Conservation (phyloP, 495 filamentous ascomycete genomes). For the Durotheca rogersii region DNA sequence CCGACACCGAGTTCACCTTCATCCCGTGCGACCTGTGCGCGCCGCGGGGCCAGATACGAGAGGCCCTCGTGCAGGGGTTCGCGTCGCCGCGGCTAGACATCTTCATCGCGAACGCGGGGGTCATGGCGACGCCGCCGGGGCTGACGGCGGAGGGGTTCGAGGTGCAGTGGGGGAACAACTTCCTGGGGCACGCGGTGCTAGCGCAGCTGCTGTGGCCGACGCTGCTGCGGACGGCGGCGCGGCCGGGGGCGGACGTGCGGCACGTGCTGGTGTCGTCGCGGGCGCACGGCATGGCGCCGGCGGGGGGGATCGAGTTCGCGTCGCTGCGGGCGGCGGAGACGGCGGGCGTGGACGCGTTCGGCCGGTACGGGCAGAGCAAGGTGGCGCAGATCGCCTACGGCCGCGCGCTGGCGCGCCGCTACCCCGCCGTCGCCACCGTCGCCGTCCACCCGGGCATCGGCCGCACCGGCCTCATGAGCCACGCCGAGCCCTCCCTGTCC, state of each 20-base stretch:
- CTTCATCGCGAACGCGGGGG: slow-evolving; percentile 66
- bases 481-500: slow-evolving; percentile 9
- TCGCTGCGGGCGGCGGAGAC: slow-evolving; percentile 40
- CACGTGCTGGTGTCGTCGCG: slow-evolving; percentile 34
- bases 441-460: slow-evolving; percentile 70
- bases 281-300: slow-evolving; percentile 33
- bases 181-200: slow-evolving; percentile 64
- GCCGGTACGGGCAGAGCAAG: slow-evolving; percentile 67
- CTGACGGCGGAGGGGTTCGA: slow-evolving; percentile 62
- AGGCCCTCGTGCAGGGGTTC: slow-evolving; percentile 13
- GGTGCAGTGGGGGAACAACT: slow-evolving; percentile 65
- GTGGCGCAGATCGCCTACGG: slow-evolving; percentile 66
- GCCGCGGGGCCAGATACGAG: slow-evolving; percentile 7
- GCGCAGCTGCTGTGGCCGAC: slow-evolving; percentile 60
- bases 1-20: slow-evolving; percentile 4
- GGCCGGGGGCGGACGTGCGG: slow-evolving; percentile 41
- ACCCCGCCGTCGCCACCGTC: slow-evolving; percentile 57
- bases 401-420: slow-evolving; percentile 56
- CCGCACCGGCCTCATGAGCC: slow-evolving; percentile 51
- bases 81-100: slow-evolving; percentile 47
- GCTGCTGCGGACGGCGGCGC: slow-evolving; percentile 47
- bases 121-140: slow-evolving; percentile 53
- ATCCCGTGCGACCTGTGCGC: slow-evolving; percentile 12
- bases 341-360: slow-evolving; percentile 38
- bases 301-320: slow-evolving; percentile 41